Evolutionary conservation across 2,329 filamentous ascomycete species (phyloP).

Genomic region (Epichloe elymi): DNA sequence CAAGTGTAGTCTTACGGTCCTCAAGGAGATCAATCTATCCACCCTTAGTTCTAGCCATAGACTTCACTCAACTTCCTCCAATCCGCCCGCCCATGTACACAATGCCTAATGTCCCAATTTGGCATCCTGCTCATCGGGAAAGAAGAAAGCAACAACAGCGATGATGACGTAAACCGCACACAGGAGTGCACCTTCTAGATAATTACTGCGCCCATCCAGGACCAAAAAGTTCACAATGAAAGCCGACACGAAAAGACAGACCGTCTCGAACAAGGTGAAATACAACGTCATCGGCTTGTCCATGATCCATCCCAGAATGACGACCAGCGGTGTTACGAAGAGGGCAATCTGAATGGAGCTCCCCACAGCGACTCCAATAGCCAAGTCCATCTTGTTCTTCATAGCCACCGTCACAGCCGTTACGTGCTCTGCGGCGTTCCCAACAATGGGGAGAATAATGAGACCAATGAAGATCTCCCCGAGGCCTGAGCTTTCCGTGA

Average conservation of each 20-base stretch:
- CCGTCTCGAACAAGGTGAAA: constrained; percentile 81
- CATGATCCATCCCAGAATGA: constrained; percentile 60
- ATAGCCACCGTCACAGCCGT: constrained; percentile 57
- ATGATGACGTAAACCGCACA: constrained; percentile 58
- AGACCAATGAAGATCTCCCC: constrained; percentile 58
- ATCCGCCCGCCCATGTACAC: too few species aligned
- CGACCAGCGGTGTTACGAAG: constrained; percentile 56
- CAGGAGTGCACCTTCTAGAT: constrained; percentile 63
- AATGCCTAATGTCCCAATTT: constrained; percentile 22
- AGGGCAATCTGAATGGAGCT: constrained; percentile 61
- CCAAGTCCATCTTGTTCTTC: constrained; percentile 66
- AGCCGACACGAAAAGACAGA: constrained; percentile 70
- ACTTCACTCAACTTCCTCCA: too few species aligned
- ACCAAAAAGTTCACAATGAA: constrained; percentile 84
- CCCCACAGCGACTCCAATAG: constrained; percentile 56
- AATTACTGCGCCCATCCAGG: constrained; percentile 74
- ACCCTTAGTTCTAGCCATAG: neutral
- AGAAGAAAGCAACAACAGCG: constrained; percentile 52
- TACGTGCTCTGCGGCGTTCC: constrained; percentile 61
- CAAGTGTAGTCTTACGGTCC: too few species aligned
- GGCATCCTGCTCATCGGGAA: constrained; percentile 38
- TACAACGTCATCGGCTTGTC: constrained; percentile 62
- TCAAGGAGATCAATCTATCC: too few species aligned
- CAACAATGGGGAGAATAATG: constrained; percentile 60
- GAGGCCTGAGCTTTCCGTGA: constrained; percentile 41